Base-by-base conservation (phyloP, 768 basidiomycete species). In the Boletus edulis region DNA sequence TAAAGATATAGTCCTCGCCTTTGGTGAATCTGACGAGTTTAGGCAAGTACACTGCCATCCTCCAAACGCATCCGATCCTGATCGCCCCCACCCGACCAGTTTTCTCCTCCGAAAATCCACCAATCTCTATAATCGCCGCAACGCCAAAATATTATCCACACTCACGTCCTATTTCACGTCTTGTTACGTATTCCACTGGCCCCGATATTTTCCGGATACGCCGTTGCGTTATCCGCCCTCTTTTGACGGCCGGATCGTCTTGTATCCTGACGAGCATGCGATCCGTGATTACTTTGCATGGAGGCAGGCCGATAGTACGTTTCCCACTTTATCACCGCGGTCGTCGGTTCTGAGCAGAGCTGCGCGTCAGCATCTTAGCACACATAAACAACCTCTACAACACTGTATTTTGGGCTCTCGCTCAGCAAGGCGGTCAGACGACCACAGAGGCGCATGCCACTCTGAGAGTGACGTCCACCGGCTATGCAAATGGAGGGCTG, bases 351-450 rank as follows among this genome's bases (percentile, higher is more conserved):
- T 62, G 24, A 55, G 56, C 61, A 38, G 32, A 49, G 62, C 61
- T 61, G 60, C 51, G 51, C 50, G 59, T 47, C 48, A 58, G 53
- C 54, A 48, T 56, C 58, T 22, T 68, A 98, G 95, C 97, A 0
- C 97, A 99, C 67, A 89, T 98, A 67, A 99, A 99, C 67, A 99
- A 99, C 68, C 74, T 99, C 22, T 95, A 98, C 75, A 99, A 99
- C 66, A 98, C 97, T 0, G 77, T 76, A 0, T 99, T 98, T 66
- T 98, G 96, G 97, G 90, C 94, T 0, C 81, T 99, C 34, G 84
- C 98, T 0, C 86, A 87, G 42, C 80, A 90, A 62, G 89, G 86
- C n/a, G 88, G 86, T 0, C 76, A 89, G 68, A 85, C 84, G 2
- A 85, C 87, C 2, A 78, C 84, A 3, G 82, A 95, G 55, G 96